These are phyloP conservation scores for Lentinula detonsa DNA, from an alignment of 768 basidiomycete species.

Conservation along the genomic window DNA sequence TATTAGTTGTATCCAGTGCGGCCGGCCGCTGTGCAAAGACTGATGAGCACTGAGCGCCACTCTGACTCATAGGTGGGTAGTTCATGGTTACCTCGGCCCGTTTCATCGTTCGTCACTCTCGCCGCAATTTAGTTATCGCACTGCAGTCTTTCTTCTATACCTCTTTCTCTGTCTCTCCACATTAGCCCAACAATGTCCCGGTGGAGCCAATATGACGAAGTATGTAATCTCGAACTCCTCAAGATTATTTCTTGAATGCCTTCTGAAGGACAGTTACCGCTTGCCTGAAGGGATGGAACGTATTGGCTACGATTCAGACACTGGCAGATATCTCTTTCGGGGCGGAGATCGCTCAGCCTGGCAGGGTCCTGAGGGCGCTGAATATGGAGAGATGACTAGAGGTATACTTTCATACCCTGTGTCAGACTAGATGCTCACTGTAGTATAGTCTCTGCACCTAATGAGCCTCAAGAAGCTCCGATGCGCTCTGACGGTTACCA, in stretches of 20 bases:
- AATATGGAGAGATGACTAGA: slow-evolving; percentile 52
- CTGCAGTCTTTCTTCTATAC: neutral
- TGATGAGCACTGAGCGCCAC: too few relatives aligned
- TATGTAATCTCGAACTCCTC: neutral
- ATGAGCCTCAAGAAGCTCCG: slow-evolving; percentile 37
- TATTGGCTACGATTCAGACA: slow-evolving; percentile 74
- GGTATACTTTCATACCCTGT: slow-evolving; percentile 19
- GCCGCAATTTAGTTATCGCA: too few relatives aligned
- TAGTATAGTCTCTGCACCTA: slow-evolving; percentile 19
- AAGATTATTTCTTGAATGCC: neutral
- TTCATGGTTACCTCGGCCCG: too few relatives aligned
- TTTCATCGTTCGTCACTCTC: too few relatives aligned
- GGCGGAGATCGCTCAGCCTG: slow-evolving; percentile 51
- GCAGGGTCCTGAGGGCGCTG: slow-evolving; percentile 53
- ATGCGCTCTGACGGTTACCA: slow-evolving; percentile 44
- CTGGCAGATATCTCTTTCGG: slow-evolving; percentile 58
- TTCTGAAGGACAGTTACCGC: slow-evolving; percentile 39
- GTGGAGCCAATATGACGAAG: slow-evolving; percentile 21
- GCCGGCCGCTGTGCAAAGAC: too few relatives aligned
- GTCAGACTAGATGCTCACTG: neutral
- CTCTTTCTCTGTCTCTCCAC: neutral
- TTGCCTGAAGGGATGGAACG: slow-evolving; percentile 57
- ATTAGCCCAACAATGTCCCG: slow-evolving; percentile 15
- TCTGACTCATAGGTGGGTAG: too few relatives aligned
- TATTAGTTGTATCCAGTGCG: too few relatives aligned